Evolutionary conservation across 2,329 filamentous ascomycete genomes (phyloP).

Genomic region (Apiospora marii): DNA sequence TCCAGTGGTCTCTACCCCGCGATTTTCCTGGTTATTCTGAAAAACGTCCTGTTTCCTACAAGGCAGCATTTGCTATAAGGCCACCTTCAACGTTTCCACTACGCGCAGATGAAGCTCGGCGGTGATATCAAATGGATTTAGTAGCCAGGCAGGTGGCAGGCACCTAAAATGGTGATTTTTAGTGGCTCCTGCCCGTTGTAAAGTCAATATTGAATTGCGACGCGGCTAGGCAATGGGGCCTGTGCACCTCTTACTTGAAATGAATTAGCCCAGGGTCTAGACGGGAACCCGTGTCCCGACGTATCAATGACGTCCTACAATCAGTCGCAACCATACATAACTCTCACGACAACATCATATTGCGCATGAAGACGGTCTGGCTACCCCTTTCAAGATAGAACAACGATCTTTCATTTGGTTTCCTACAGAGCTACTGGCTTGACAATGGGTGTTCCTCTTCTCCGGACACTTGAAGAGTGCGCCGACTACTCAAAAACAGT

Average conservation of each 20-base stretch:
- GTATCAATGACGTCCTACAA: slow-evolving; percentile 10
- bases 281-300: background rate
- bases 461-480: slow-evolving; percentile 76
- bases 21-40: background rate
- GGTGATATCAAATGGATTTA: background rate
- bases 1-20: background rate
- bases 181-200: slow-evolving; percentile 15
- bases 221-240: slow-evolving; percentile 7
- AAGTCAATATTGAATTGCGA: slow-evolving; percentile 18
- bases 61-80: background rate
- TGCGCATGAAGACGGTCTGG: background rate
- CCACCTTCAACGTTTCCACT: background rate
- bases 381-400: background rate
- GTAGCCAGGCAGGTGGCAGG: slow-evolving; percentile 9
- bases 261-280: background rate
- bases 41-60: background rate
- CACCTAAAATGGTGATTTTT: slow-evolving; percentile 7
- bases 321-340: background rate
- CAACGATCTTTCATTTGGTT: background rate
- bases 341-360: slow-evolving; percentile 6
- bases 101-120: background rate
- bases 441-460: slow-evolving; percentile 73
- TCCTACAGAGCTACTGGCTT: background rate
- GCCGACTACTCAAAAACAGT: slow-evolving; percentile 79
- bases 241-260: slow-evolving; percentile 6